phyloP scores from a whole-genome alignment of 192 early-diverging fungal species.

The Chytriomyces sp. region DNA sequence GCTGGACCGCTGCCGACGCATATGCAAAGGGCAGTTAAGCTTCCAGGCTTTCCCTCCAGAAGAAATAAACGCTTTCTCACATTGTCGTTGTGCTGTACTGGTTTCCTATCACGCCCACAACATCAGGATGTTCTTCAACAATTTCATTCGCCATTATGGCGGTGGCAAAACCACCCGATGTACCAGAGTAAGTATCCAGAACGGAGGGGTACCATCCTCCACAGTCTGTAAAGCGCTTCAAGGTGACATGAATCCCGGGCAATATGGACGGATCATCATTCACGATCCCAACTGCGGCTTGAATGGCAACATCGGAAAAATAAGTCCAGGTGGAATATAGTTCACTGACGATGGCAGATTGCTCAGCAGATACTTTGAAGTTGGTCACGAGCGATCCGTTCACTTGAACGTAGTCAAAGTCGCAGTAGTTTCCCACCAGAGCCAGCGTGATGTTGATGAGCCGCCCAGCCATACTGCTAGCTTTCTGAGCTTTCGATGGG shows the following conservation, averaged over 20 bases:
- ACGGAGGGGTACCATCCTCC: conserved; percentile 4
- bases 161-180: conserved; percentile 8
- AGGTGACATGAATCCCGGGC: conserved; percentile 4
- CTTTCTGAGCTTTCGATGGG: too few species aligned
- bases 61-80: too few species aligned
- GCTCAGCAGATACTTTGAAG: background rate
- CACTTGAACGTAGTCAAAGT: background rate
- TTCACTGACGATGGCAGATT: background rate
- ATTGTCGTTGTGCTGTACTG: conserved; percentile 7
- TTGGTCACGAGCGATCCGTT: conserved; percentile 13
- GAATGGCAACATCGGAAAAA: background rate
- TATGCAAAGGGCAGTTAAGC: too few species aligned
- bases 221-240: conserved; percentile 20
- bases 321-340: background rate
- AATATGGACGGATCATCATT: background rate
- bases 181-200: background rate
- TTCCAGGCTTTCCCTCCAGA: too few species aligned
- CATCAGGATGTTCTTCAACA: conserved; percentile 5
- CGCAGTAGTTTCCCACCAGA: conserved; percentile 12
- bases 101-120: conserved; percentile 2
- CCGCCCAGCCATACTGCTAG: too few species aligned
- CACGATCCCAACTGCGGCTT: background rate
- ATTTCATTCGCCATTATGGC: background rate
- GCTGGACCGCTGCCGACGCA: too few species aligned
- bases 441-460: conserved; percentile 6